Evolutionary conservation across 345 rosid species (phyloP).

Genomic region (Hibiscus syriacus): DNA sequence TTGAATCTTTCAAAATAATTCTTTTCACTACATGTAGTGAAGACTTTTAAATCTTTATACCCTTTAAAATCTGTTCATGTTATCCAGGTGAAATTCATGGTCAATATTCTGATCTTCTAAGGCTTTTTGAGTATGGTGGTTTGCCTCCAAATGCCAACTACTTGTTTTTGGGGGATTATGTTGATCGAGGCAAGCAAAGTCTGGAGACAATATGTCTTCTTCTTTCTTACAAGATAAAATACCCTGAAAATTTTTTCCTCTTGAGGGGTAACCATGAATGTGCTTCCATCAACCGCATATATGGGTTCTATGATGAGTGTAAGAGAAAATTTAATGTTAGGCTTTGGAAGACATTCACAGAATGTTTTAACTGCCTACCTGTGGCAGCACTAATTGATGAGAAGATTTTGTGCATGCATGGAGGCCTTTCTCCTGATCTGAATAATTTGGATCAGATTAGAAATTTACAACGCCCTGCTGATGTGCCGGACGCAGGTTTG

Average conservation of each 20-base stretch:
- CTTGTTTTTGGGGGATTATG: conserved; percentile 80
- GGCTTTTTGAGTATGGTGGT: conserved; percentile 84
- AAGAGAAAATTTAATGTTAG: conserved; percentile 72
- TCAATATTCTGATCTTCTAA: conserved; percentile 75
- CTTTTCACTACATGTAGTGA: background rate
- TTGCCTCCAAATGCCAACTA: conserved; percentile 72
- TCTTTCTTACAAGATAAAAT: conserved; percentile 59
- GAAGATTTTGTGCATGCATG: conserved; percentile 88
- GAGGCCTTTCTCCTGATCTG: conserved; percentile 81
- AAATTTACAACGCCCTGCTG: conserved; percentile 58
- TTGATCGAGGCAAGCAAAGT: conserved; percentile 84
- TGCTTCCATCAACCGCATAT: conserved; percentile 69
- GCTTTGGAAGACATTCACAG: conserved; percentile 63
- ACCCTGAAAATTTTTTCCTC: conserved; percentile 57
- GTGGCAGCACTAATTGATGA: conserved; percentile 70
- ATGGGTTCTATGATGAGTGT: conserved; percentile 70
- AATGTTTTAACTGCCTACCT: conserved; percentile 59
- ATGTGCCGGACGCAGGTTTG: conserved; percentile 75
- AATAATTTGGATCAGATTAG: conserved; percentile 58
- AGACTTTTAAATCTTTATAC: background rate
- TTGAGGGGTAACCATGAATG: conserved; percentile 71
- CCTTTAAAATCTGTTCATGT: conserved; percentile 12
- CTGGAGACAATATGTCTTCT: conserved; percentile 70
- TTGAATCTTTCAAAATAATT: too few relatives aligned
- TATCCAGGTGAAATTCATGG: conserved; percentile 80